phyloP scores from a whole-genome alignment of 148 eudicot species.

The Silene conica region DNA sequence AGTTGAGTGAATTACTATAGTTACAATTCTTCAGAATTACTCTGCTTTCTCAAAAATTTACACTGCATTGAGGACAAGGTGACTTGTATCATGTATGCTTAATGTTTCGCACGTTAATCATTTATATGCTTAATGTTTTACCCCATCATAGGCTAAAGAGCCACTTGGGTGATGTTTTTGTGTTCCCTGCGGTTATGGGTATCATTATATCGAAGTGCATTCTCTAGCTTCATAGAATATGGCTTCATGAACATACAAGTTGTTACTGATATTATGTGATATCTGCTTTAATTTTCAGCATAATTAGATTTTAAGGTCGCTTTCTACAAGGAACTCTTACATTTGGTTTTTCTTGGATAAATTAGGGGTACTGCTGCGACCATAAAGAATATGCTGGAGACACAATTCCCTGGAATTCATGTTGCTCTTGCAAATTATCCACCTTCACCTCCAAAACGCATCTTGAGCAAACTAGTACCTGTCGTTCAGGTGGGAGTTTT shows the following conservation, averaged over 20 bases:
- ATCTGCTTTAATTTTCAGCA: too few species aligned
- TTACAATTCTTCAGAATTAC: too few species aligned
- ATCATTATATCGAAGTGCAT: too few species aligned
- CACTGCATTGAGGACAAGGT: neutral
- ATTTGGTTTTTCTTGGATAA: constrained; percentile 9
- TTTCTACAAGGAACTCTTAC: constrained; percentile 1
- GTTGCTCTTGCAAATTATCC: constrained; percentile 84
- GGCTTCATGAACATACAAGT: too few species aligned
- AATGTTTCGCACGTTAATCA: neutral
- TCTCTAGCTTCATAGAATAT: too few species aligned
- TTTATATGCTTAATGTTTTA: neutral
- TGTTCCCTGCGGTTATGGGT: too few species aligned
- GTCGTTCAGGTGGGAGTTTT: constrained; percentile 74
- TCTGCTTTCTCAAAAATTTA: neutral
- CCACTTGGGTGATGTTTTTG: neutral
- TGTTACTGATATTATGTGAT: too few species aligned
- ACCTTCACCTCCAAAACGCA: constrained; percentile 84
- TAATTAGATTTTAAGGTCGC: neutral
- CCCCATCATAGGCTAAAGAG: neutral
- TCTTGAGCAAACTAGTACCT: constrained; percentile 73
- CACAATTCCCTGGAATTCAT: constrained; percentile 69
- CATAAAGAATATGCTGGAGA: constrained; percentile 94
- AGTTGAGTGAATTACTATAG: too few species aligned
- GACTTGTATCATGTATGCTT: neutral
- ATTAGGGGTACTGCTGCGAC: constrained; percentile 78